Evolutionary conservation across 1,139 yeast species (phyloP), one percentile per base, ranked within the genome.

Genomic region (Candida labiduridarum): DNA sequence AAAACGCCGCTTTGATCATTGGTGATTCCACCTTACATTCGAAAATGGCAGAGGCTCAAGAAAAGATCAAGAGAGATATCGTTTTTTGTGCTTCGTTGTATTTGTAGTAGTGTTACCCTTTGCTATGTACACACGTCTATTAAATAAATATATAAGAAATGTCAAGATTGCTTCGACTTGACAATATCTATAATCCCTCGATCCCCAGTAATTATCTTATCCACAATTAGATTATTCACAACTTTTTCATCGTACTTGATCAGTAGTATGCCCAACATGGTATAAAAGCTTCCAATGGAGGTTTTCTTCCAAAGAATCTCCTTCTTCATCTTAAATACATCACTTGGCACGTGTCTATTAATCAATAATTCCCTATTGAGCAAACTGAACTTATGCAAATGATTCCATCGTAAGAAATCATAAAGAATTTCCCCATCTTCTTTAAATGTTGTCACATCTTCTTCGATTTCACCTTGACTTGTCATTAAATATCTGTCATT

Each of bases 61-160:
- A 94, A 65, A 82, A 83, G 67, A 94, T 94, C 66, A 94, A 94
- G 70, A 83, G 99, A 61, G 99, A 94, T 68, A 94, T 94, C 59
- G 98, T 95, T 0, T 95, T 95, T 70, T 95, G 98, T 67, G 97
- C 99, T 3, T 89, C 97, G 53, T 79, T 95, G 56, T 94, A 95
- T 67, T 74, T 94, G 58, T 91, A 78, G 54, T 18, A 19, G 18
- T 10, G 18, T 16, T 12, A 19, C 7, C 5, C 11, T 34, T n/a
- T 10, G 14, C n/a, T 10, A 36, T n/a, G 9, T n/a, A 8, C 30
- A 14, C 25, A 12, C 27, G 16, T 16, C 31, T 7, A 19, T 15
- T 36, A 7, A 5, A 25, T 22, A 38, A 18, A 19, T 25, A 38
- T 10, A 38, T 35, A 19, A 7, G 10, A 36, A 18, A 8, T 29